Conservation (phyloP, 352 stramenopile species). For the Globisporangium camurandrum region DNA sequence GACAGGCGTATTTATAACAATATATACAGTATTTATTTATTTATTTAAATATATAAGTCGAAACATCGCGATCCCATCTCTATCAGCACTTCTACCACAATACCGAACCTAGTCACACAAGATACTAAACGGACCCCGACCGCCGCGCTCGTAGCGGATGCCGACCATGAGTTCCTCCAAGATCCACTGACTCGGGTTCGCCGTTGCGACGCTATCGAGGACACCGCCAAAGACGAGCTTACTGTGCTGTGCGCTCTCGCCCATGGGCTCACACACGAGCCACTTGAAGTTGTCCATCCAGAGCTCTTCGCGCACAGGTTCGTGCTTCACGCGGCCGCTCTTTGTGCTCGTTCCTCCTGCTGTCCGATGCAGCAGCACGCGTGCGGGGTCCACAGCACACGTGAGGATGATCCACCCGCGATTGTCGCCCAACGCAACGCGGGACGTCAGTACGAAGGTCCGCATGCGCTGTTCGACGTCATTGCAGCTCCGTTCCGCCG, state of each 20-base stretch:
- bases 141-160: conserved; percentile 11
- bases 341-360: not conserved
- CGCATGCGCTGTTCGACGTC: conserved; percentile 8
- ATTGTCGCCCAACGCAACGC: not conserved
- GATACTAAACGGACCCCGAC: conserved; percentile 7
- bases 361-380: no score
- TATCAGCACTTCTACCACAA: no score
- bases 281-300: conserved; percentile 16
- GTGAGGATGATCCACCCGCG: conserved; percentile 5
- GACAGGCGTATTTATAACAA: no score
- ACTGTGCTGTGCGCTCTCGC: conserved; percentile 8
- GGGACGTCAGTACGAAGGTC: conserved; percentile 10
- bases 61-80: no score
- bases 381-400: conserved; percentile 7
- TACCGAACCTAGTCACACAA: conserved; percentile 4
- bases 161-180: conserved; percentile 12
- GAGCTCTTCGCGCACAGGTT: conserved; percentile 10
- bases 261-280: conserved; percentile 10
- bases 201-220: conserved; percentile 8
- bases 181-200: conserved; percentile 13
- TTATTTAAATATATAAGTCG: no score
- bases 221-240: conserved; percentile 10
- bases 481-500: not conserved
- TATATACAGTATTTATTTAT: no score
- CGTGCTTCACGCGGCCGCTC: conserved; percentile 1